Evolutionary conservation across 2,329 filamentous ascomycete species (phyloP), one percentile per base, ranked within the genome.

Genomic region (Geosmithia flava): DNA sequence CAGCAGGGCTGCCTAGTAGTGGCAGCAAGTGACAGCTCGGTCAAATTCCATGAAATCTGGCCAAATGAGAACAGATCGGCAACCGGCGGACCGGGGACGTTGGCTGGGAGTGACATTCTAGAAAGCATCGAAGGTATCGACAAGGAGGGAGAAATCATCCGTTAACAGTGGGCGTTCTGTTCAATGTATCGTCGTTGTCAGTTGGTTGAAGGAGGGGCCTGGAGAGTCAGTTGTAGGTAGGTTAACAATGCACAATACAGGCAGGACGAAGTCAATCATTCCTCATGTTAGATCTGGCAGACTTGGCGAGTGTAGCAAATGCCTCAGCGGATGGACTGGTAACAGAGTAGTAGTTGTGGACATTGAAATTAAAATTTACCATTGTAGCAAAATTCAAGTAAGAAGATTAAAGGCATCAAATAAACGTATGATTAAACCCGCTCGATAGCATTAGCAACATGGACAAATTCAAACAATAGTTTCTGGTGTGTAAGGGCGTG

Each of bases 21-120:
- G 47, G 91, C 90, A 16, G 85, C 87, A 42, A 95, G 89, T 59
- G 90, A 97, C 65, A 83, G 88, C 60, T 94, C 80, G 56, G 85
- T 97, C 63, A 93, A 93, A 60, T 97, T 97, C 58, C 89, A 97
- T 63, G 90, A 97, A 67, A 81, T 98, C 11, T 97, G 90, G 93
- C 75, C 76, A n/a, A 76, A 78, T 2, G 69, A 74, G 41, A 72
- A 68, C 55, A 82, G 76, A 57, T 67, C 69, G 8, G 76, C 72
- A 19, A 64, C 69, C 20, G 63, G 66, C 10, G 70, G 72, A 15
- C 70, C 68, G 42, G 80, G 85, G 2, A 69, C 87, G 52, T 68
- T 95, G 20, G 87, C 85, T 13, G 86, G 88, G 4, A 94, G 88
- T 65, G 81, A 85, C 61, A 94, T 96, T 53, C 72, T 95, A 30